phyloP scores from a whole-genome alignment of 2,329 filamentous ascomycete species.

The Fusarium subglutinans region DNA sequence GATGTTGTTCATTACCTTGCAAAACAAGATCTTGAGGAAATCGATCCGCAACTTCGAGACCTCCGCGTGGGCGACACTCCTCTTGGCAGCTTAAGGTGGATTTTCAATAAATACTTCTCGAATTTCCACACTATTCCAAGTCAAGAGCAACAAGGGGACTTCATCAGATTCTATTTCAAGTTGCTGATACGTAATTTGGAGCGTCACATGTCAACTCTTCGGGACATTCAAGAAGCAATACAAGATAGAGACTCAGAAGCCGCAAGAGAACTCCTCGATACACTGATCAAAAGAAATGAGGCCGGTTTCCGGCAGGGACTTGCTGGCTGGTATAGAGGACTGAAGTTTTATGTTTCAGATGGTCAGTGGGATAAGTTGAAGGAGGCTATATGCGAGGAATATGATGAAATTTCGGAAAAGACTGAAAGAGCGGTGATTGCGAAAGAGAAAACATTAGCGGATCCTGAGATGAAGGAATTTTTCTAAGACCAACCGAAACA shows the following conservation, averaged over 20 bases:
- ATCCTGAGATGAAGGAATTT: background rate
- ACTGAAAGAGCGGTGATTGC: background rate
- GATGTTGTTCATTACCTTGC: background rate
- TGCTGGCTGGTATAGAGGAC: slow-evolving; percentile 18
- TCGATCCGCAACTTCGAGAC: background rate
- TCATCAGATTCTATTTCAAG: slow-evolving; percentile 6
- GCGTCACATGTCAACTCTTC: background rate
- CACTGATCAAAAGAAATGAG: background rate
- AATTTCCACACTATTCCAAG: fast-evolving
- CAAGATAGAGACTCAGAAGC: fast-evolving
- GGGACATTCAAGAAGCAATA: background rate
- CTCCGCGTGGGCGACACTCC: fast-evolving
- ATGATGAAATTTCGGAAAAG: background rate
- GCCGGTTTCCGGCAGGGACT: fast-evolving
- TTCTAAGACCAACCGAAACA: background rate
- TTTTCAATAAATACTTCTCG: fast-evolving
- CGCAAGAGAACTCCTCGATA: background rate
- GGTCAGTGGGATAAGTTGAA: background rate
- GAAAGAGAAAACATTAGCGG: fast-evolving
- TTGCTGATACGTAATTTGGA: background rate
- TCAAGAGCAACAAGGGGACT: background rate
- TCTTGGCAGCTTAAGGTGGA: background rate
- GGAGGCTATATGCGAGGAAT: background rate
- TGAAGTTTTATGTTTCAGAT: background rate
- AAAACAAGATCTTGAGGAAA: background rate